Conservation (phyloP, 495 filamentous ascomycete species). For the Hypoxylon rickii region DNA sequence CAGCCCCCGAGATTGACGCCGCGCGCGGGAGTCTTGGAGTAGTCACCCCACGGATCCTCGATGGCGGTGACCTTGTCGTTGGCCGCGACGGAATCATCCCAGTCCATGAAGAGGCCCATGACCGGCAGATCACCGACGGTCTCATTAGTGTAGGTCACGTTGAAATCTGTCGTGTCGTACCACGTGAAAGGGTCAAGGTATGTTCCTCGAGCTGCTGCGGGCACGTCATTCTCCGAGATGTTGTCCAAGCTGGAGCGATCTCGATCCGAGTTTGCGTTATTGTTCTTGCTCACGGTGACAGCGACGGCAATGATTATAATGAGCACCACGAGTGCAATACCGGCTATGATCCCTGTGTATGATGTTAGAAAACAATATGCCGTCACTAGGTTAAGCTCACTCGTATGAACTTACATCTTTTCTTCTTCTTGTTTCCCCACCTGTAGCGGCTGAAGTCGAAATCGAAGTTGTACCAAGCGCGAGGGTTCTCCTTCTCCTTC, state of each 20-base stretch:
- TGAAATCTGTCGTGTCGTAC: slow-evolving; percentile 91
- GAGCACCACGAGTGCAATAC: slow-evolving; percentile 59
- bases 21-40: slow-evolving; percentile 76
- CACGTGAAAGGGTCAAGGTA: slow-evolving; percentile 90
- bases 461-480: slow-evolving; percentile 9
- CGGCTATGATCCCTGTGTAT: slow-evolving; percentile 56
- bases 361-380: slow-evolving; percentile 27
- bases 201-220: slow-evolving; percentile 69
- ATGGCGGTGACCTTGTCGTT: slow-evolving; percentile 82
- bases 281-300: slow-evolving; percentile 71
- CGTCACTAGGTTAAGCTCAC: too few relatives aligned
- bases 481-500: slow-evolving; percentile 38
- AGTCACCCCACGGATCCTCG: slow-evolving; percentile 72
- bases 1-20: slow-evolving; percentile 96
- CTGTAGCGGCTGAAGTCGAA: neutral
- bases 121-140: slow-evolving; percentile 83
- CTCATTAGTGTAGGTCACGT: slow-evolving; percentile 86
- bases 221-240: slow-evolving; percentile 66
- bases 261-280: slow-evolving; percentile 42
- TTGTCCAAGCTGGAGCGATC: slow-evolving; percentile 60
- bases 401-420: slow-evolving; percentile 49
- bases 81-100: slow-evolving; percentile 79
- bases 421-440: slow-evolving; percentile 52
- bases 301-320: slow-evolving; percentile 78
- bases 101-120: slow-evolving; percentile 86